Percentiles rank a stretch among this genome's conserved stretches.
These are phyloP conservation scores for Sporothrix euskadiensis DNA, from an alignment of 2,329 filamentous ascomycete genomes.

Conservation along the genomic window DNA sequence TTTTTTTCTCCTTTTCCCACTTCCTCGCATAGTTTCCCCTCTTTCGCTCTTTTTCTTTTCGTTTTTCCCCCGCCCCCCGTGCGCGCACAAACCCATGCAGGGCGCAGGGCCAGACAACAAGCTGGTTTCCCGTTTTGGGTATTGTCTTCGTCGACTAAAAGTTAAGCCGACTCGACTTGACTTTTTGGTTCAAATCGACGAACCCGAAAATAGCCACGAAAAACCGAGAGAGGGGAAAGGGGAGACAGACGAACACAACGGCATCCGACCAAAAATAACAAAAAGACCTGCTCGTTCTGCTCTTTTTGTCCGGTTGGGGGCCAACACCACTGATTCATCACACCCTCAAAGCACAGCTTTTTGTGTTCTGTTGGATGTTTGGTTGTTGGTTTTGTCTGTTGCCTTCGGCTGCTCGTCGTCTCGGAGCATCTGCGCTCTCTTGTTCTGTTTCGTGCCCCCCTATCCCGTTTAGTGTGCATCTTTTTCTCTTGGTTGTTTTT, in stretches of 20 bases:
- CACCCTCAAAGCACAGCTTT: neutral
- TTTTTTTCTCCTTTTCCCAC: neutral
- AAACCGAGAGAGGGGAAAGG: neutral
- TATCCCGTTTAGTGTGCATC: neutral
- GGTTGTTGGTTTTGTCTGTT: conserved; percentile 6
- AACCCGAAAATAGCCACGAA: neutral
- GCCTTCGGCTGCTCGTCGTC: conserved; percentile 11
- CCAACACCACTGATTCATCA: conserved; percentile 21
- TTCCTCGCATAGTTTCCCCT: neutral
- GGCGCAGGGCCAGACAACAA: neutral
- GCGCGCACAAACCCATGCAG: neutral
- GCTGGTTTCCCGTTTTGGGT: neutral
- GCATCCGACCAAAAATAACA: neutral
- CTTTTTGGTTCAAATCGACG: neutral
- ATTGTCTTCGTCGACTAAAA: neutral
- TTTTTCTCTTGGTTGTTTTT: neutral
- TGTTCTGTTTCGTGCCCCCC: neutral
- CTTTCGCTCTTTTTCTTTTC: neutral
- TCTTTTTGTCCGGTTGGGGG: neutral
- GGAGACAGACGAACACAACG: neutral
- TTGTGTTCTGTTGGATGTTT: neutral
- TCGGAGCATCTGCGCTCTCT: neutral
- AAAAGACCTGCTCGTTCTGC: neutral
- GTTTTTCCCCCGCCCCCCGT: neutral
- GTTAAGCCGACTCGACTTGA: neutral